Base-by-base conservation (phyloP, 257 asterid species). In the Solanum pimpinellifolium region DNA sequence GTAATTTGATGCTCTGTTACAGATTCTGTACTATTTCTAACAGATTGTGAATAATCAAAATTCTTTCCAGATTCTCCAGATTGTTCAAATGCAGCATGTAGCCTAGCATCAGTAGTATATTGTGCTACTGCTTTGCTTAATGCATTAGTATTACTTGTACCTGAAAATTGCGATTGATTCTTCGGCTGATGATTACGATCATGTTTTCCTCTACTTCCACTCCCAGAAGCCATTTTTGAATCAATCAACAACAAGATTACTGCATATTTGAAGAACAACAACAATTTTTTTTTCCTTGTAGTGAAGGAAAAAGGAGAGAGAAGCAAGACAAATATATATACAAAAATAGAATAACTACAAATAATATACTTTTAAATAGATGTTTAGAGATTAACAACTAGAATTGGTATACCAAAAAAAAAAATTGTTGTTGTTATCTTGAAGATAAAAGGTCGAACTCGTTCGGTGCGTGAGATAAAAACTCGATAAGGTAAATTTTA, bases 1-100 rank as follows among this genome's bases (percentile, higher is more conserved):
- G 93, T 90, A 85, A 93, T 90, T 90, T 92, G 94, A 90, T 92
- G 90, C 87, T 93, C 94, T 2, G 95, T 88, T n/a, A 92, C 87
- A 27, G 89, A 89, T 23, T 92, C 90, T 46, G 87, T 87, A 44
- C 87, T 85, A 23, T 92, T 90, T 78, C 86, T 83, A 49, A 92
- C 89, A 72, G 93, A 91, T 85, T 89, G 90, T 21, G 92, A 90
- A 52, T 91, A 92, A 87, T 93, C 92, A 88, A 91, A 92, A 9
- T 91, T 88, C 29, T 84, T 86, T 10, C 95, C 93, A 6, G 93
- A 90, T 82, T 62, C 92, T 42, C 92, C 90, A 27, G 95, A 92
- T 83, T 87, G 92, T 90, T 93, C 95, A 89, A 91, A 93, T 74
- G 86, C 95, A 56, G 91, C 93, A 70, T 91, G 92, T 29, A 92